Evolutionary conservation across 176 grass and related monocot species (phyloP).

Genomic region (Rhynchospora breviuscula): DNA sequence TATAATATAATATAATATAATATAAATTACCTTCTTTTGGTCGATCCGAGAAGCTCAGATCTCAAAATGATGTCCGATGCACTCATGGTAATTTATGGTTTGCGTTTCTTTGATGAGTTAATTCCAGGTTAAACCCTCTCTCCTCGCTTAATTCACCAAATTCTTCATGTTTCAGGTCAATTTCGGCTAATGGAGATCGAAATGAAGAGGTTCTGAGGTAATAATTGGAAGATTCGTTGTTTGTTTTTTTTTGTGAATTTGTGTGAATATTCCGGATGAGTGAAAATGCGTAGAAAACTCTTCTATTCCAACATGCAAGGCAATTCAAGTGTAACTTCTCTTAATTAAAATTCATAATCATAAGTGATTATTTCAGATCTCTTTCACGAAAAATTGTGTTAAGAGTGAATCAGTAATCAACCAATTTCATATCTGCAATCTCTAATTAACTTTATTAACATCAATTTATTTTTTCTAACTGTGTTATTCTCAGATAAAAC

Average conservation of each 20-base stretch:
- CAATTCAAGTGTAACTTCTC: background rate
- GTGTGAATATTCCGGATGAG: background rate
- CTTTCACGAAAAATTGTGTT: background rate
- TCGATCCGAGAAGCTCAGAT: constrained; percentile 14
- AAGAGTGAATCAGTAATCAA: background rate
- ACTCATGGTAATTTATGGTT: background rate
- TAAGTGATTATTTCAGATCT: no score
- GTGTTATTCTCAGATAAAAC: background rate
- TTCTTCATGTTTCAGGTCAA: background rate
- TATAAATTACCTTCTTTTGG: background rate
- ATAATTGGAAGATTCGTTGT: background rate
- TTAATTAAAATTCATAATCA: background rate
- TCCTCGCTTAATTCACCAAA: background rate
- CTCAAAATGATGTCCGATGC: background rate
- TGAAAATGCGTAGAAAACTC: background rate
- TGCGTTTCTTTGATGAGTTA: background rate
- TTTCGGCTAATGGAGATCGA: background rate
- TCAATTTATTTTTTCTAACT: background rate
- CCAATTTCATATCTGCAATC: background rate
- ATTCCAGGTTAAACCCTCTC: background rate
- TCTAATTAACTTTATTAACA: background rate
- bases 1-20: background rate
- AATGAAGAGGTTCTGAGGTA: background rate
- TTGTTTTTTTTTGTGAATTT: background rate
- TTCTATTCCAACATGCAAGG: background rate